phyloP scores from a whole-genome alignment of 345 rosid species.

The Euphorbia tirucalli region DNA sequence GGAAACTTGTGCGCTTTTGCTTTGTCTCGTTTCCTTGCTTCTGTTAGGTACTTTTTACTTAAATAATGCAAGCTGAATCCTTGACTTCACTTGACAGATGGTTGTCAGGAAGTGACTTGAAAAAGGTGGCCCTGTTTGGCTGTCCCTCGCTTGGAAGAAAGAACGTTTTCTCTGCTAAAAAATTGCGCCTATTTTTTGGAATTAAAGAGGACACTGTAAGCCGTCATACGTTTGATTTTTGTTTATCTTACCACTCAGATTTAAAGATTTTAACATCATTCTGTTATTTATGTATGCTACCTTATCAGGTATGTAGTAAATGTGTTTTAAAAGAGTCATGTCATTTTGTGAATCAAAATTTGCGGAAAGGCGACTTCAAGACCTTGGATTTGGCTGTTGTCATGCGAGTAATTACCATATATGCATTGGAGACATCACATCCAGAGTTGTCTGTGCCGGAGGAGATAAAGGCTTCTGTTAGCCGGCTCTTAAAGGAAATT shows the following conservation, averaged over 20 bases:
- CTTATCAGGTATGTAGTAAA: conserved; percentile 61
- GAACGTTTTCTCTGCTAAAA: conserved; percentile 60
- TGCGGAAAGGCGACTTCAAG: conserved; percentile 40
- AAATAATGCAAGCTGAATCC: not conserved
- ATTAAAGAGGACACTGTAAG: conserved; percentile 73
- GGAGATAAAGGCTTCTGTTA: conserved; percentile 54
- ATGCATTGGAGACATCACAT: conserved; percentile 54
- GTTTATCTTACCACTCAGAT: not conserved
- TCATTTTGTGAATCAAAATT: conserved; percentile 53
- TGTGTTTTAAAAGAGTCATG: conserved; percentile 63
- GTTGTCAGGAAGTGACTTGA: conserved; percentile 73
- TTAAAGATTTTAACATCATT: not conserved
- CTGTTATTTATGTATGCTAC: conserved; percentile 9
- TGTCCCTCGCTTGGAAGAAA: conserved; percentile 60
- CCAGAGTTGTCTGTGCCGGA: conserved; percentile 46
- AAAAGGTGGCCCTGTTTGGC: conserved; percentile 62
- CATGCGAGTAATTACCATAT: conserved; percentile 54
- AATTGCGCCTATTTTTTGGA: conserved; percentile 56
- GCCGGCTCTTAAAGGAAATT: conserved; percentile 47
- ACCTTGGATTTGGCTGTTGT: conserved; percentile 48
- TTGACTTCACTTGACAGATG: conserved; percentile 46
- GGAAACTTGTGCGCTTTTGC: not conserved
- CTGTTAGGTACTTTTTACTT: not conserved
- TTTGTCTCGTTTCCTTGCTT: not conserved
- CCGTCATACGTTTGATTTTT: not conserved